phyloP scores from a whole-genome alignment of 116 monocot genomes.

The Posidonia oceanica region DNA sequence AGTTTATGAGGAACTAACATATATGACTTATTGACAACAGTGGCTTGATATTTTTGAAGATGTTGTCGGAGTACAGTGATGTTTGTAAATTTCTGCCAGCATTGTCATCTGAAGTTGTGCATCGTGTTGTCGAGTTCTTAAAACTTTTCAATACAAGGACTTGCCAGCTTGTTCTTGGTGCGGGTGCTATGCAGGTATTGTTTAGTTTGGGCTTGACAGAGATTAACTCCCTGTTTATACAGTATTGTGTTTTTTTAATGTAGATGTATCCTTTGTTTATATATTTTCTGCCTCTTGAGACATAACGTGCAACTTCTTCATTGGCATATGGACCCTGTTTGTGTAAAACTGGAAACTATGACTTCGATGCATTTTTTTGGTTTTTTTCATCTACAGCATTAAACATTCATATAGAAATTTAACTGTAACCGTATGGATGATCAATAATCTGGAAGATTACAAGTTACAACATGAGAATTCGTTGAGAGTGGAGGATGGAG shows the following conservation, averaged over 20 bases:
- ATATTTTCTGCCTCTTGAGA: too few species aligned
- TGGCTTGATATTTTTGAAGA: conserved; percentile 94
- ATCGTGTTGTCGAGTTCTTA: conserved; percentile 85
- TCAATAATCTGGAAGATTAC: too few species aligned
- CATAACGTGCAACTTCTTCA: too few species aligned
- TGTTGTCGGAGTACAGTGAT: conserved; percentile 84
- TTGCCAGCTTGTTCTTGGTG: conserved; percentile 98
- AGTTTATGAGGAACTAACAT: not conserved
- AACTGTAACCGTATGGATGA: too few species aligned
- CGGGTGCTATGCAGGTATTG: conserved; percentile 97
- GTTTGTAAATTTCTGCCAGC: conserved; percentile 81
- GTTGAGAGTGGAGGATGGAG: too few species aligned
- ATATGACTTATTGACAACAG: conserved; percentile 25
- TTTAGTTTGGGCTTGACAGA: not conserved
- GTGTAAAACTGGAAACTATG: too few species aligned
- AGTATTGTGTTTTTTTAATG: not conserved
- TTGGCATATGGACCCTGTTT: too few species aligned
- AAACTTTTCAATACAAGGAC: conserved; percentile 90
- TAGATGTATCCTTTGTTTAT: too few species aligned
- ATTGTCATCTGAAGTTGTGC: conserved; percentile 81
- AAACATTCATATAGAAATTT: too few species aligned
- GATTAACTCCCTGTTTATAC: not conserved
- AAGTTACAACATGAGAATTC: too few species aligned
- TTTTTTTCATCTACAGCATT: too few species aligned
- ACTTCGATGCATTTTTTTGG: too few species aligned